These are phyloP conservation scores for Phylloporus gajari DNA, from an alignment of 1,284 basidiomycete genomes.

Conservation along the genomic window DNA sequence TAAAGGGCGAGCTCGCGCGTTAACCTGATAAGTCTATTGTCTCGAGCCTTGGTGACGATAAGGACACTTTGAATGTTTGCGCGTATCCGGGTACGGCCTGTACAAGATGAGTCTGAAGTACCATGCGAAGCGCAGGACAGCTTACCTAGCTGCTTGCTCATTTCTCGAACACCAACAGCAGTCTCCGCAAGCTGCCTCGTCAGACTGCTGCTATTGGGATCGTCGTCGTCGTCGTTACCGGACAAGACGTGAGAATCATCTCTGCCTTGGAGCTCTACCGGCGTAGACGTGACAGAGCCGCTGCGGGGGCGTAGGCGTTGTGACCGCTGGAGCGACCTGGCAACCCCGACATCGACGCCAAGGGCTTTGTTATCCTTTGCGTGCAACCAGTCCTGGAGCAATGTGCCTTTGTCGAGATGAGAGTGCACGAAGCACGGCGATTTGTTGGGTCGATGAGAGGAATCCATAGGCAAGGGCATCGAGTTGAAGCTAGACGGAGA, in stretches of 20 bases:
- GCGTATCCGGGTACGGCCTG: constrained; percentile 91
- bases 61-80: constrained; percentile 93
- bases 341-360: constrained; percentile 57
- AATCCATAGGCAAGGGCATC: constrained; percentile 48
- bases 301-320: constrained; percentile 29
- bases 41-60: constrained; percentile 97
- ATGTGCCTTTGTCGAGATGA: constrained; percentile 80
- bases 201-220: constrained; percentile 76
- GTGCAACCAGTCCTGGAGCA: constrained; percentile 75
- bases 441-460: constrained; percentile 49
- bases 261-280: constrained; percentile 29
- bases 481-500: constrained; percentile 41
- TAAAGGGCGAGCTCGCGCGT: constrained; percentile 96
- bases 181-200: constrained; percentile 97
- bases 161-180: constrained; percentile 95
- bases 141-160: constrained; percentile 97
- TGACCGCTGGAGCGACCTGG: constrained; percentile 57
- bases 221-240: constrained; percentile 60
- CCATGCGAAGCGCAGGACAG: constrained; percentile 31
- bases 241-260: constrained; percentile 32
- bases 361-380: constrained; percentile 55
- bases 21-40: constrained; percentile 95
- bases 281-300: constrained; percentile 19
- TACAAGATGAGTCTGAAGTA: constrained; percentile 23
- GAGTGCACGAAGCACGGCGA: constrained; percentile 92